phyloP scores from a whole-genome alignment of 352 stramenopile genomes.

The Pythium insidiosum region DNA sequence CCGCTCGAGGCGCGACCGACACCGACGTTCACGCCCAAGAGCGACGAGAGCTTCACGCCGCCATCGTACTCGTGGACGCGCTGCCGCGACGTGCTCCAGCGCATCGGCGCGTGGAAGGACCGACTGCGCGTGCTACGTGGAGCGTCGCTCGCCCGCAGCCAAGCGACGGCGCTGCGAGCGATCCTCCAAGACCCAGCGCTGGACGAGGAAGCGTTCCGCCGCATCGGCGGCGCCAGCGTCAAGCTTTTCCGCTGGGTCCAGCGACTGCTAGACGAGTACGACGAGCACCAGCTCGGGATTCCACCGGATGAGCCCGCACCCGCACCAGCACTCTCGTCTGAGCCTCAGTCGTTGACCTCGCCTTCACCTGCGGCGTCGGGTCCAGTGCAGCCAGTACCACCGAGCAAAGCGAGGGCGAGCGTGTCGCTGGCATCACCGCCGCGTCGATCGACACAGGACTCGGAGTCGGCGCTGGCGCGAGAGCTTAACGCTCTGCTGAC shows the following conservation, averaged over 20 bases:
- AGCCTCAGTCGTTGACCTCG: not conserved
- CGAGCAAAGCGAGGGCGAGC: too few species aligned
- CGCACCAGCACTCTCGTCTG: not conserved
- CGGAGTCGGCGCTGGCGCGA: constrained; percentile 7
- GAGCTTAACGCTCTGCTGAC: constrained; percentile 15
- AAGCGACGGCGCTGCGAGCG: constrained; percentile 38
- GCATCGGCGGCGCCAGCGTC: constrained; percentile 41
- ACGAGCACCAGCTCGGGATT: constrained; percentile 45
- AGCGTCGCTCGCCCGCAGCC: constrained; percentile 25
- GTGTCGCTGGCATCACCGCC: too few species aligned
- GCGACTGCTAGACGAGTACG: constrained; percentile 45
- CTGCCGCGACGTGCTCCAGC: constrained; percentile 53
- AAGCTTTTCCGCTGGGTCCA: constrained; percentile 63
- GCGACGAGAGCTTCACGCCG: constrained; percentile 42
- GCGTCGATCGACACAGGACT: constrained; percentile 1
- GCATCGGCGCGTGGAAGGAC: constrained; percentile 32
- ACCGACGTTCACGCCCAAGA: constrained; percentile 26
- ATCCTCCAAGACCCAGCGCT: constrained; percentile 58
- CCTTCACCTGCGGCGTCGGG: constrained; percentile 1
- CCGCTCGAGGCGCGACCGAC: constrained; percentile 28
- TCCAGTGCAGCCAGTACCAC: too few species aligned
- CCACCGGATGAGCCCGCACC: not conserved
- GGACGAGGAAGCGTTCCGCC: constrained; percentile 38
- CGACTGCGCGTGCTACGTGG: constrained; percentile 30
- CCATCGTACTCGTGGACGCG: constrained; percentile 53